phyloP scores from a whole-genome alignment of 352 stramenopile species.

The Pythium pectinolyticum region DNA sequence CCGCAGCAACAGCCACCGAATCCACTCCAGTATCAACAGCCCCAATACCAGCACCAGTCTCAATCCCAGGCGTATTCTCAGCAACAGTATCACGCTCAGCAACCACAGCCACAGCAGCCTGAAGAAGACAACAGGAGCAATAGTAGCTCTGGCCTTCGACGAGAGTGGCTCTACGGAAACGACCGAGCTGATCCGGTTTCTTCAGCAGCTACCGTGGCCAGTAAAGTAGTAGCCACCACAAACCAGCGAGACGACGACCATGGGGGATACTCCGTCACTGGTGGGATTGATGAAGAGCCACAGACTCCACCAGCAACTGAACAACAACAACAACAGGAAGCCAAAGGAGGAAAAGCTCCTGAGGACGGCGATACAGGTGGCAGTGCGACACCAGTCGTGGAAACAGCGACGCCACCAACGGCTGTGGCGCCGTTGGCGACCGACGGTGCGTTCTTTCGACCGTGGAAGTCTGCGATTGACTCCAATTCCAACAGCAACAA shows the following conservation, averaged over 20 bases:
- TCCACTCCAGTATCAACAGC: no score
- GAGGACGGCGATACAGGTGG: no score
- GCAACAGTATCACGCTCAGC: neutral
- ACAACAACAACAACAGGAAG: no score
- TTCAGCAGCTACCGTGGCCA: no score
- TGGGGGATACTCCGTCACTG: no score
- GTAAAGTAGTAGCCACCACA: neutral
- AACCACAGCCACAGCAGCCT: neutral
- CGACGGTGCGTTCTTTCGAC: conserved; percentile 48
- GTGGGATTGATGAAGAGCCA: no score
- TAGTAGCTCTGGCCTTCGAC: neutral
- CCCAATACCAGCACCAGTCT: no score
- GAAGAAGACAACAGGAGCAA: neutral
- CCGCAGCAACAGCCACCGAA: neutral
- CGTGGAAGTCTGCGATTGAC: conserved; percentile 50
- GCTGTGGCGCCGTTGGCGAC: conserved; percentile 16
- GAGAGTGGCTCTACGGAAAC: conserved; percentile 9
- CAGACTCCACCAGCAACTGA: no score
- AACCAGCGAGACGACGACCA: conserved; percentile 10
- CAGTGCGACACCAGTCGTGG: no score
- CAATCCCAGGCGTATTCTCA: neutral
- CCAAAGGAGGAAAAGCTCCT: no score
- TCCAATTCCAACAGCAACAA: conserved; percentile 31
- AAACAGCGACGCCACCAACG: no score
- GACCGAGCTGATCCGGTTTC: neutral